These are phyloP conservation scores for Penicillium hordei DNA, from an alignment of 2,329 filamentous ascomycete species.

Conservation along the genomic window DNA sequence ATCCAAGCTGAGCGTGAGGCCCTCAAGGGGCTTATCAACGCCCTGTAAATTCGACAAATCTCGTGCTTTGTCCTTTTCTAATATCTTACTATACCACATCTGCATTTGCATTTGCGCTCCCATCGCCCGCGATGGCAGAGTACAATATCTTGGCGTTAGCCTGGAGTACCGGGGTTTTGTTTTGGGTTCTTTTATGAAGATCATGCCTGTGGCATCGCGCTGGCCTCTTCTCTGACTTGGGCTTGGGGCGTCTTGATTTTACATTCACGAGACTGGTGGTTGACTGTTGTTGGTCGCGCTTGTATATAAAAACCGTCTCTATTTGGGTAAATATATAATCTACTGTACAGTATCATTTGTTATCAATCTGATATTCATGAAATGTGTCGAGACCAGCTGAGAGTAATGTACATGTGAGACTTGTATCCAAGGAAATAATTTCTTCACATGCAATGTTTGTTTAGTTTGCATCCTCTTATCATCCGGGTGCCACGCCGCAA, in stretches of 20 bases:
- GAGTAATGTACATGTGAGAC: neutral
- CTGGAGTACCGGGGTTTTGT: conserved; percentile 6
- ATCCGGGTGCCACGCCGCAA: conserved; percentile 1
- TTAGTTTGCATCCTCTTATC: conserved; percentile 22
- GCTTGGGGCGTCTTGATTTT: conserved; percentile 1
- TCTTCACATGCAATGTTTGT: conserved; percentile 15
- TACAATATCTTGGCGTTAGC: conserved; percentile 18
- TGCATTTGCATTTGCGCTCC: conserved; percentile 24
- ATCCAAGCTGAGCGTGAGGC: conserved; percentile 65
- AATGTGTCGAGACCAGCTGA: neutral
- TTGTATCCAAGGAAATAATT: neutral
- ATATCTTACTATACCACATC: conserved; percentile 22
- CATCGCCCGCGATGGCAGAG: conserved; percentile 12
- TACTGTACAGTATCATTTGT: conserved; percentile 18
- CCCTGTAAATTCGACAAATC: conserved; percentile 8
- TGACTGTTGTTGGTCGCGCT: conserved; percentile 8
- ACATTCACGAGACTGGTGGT: conserved; percentile 7
- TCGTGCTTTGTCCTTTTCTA: conserved; percentile 3
- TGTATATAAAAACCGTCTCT: conserved; percentile 20
- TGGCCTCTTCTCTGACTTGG: conserved; percentile 3
- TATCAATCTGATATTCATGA: neutral
- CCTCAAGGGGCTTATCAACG: conserved; percentile 52
- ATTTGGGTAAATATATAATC: conserved; percentile 18
- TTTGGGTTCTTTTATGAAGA: conserved; percentile 10
- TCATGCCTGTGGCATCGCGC: conserved; percentile 16